Base-by-base conservation (phyloP, 306 rosid genomes). In the Inga leiocalycina region DNA sequence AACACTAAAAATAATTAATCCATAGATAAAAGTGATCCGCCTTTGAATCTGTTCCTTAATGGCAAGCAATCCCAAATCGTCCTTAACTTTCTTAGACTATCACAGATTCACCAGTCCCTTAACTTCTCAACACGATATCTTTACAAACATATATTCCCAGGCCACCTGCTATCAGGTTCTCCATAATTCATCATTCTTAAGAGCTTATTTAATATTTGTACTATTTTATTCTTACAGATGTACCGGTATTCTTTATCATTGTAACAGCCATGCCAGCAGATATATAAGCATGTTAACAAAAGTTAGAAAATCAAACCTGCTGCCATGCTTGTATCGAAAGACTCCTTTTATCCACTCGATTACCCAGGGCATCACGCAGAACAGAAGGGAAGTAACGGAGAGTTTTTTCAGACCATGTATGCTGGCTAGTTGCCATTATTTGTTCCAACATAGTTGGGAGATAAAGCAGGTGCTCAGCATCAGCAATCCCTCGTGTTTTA, bases 401-500 rank as follows among this genome's bases (percentile, higher is more conserved):
- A 54, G 99, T 96, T 90, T 91, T 92, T 74, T 96, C 98, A 19
- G 99, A 96, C 99, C 99, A 96, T 41, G 97, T 88, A 87, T 96
- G 99, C 41, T 87, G 86, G 82, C 99, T 92, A 75, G 84, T 88
- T 71, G 91, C 94, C 93, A 96, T 59, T 85, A 92, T 92, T 89
- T 96, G 99, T 68, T 96, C 99, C 86, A 96, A 83, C 97, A 94
- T 92, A 76, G 88, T 88, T 81, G 84, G 99, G 70, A 96, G 94
- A 83, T 91, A 96, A 83, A 88, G 97, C 83, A 96, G 73, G 83
- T 96, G 97, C 71, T 94, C 99, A 59, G 98, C 98, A 81, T 94
- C 99, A n/a, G 98, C 92, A 88, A 96, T 88, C 86, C 99, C 99
- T 48, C 98, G 94, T 71, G 99, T 96, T 84, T 94, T 96, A 80